A percentile compares a stretch with the other conserved stretches of the same genome.
Evolutionary conservation across 139 green algal genomes (phyloP).

Genomic region (Picochlorum sp.): DNA sequence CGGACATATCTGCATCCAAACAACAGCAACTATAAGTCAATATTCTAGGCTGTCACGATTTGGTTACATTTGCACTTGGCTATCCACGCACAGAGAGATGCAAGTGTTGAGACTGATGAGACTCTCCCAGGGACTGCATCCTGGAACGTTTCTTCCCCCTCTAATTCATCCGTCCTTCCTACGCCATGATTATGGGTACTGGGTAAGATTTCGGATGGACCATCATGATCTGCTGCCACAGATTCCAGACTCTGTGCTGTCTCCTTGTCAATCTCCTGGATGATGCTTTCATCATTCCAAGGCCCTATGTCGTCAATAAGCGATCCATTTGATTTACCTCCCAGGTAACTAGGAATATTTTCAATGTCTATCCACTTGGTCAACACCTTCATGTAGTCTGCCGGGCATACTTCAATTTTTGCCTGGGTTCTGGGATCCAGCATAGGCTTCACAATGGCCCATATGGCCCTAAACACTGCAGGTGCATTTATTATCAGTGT

Average conservation of each 20-base stretch:
- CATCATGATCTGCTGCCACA: no score
- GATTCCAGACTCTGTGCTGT: not conserved
- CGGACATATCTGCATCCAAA: not conserved
- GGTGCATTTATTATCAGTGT: slow-evolving; percentile 70
- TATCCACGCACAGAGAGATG: not conserved
- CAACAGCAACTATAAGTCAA: not conserved
- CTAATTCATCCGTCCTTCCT: not conserved
- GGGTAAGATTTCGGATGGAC: no score
- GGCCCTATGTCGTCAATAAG: slow-evolving; percentile 69
- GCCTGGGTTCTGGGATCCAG: slow-evolving; percentile 59
- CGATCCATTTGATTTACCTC: slow-evolving; percentile 41
- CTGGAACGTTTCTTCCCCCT: not conserved
- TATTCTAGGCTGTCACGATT: not conserved
- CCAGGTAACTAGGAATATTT: slow-evolving; percentile 63
- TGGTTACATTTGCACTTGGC: not conserved
- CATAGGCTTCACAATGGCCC: slow-evolving; percentile 53
- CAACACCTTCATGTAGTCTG: slow-evolving; percentile 53
- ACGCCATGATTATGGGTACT: not conserved
- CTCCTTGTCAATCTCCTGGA: slow-evolving; percentile 18
- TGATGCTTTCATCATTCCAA: slow-evolving; percentile 56
- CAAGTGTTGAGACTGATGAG: not conserved
- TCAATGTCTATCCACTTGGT: slow-evolving; percentile 59
- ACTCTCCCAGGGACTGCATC: not conserved
- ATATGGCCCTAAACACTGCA: slow-evolving; percentile 55
- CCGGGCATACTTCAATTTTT: slow-evolving; percentile 68